Base-by-base conservation (phyloP, 2,329 filamentous ascomycete species). In the Akanthomyces dipterigenus region DNA sequence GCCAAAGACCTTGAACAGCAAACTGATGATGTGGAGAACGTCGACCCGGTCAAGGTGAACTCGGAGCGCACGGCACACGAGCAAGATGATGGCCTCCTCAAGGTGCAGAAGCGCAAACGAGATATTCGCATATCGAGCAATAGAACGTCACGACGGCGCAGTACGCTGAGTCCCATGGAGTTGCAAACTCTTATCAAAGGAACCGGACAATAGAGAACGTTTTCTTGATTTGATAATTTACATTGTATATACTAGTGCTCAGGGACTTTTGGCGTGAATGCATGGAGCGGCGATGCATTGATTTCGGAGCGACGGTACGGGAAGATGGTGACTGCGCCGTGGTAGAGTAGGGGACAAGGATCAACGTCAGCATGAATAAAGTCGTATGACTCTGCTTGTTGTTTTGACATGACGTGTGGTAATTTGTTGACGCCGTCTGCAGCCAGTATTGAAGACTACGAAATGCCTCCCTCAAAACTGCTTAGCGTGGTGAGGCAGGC, bases 111-210 rank as follows among this genome's bases (percentile, higher is more conserved):
- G 71, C 76, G 81, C 36, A 83, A 82, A 70, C 76, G 80, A 46
- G 83, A 78, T 68, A 77, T 73, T 71, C 81, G 76, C 70, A 78
- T 72, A 11, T 55, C 58, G 68, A 85, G 70, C 72, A 87, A 77
- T 76, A 77, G 72, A 9, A 79, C 84, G 3, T 87, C 82, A 63
- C 78, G 88, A 69, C 80, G 89, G 69, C 82, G 90, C 71, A 91
- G 88, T 68, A 93, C 89, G 22, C 76, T 93, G 36, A 91, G 84
- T 67, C 86, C 88, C 3, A 88, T 88, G 79, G 90, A 93, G 73
- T 74, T 93, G 69, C 83, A 89, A 74, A 84, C 81, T 49, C 70
- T 90, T 70, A 87, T 88, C 57, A 66, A 75, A 3, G 80, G 80
- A 6, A 68, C 67, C 68, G 62, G 85, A 80, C 62, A 81, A 76